Conservation (phyloP, 768 basidiomycete species). For the Lactifluus echinatus region DNA sequence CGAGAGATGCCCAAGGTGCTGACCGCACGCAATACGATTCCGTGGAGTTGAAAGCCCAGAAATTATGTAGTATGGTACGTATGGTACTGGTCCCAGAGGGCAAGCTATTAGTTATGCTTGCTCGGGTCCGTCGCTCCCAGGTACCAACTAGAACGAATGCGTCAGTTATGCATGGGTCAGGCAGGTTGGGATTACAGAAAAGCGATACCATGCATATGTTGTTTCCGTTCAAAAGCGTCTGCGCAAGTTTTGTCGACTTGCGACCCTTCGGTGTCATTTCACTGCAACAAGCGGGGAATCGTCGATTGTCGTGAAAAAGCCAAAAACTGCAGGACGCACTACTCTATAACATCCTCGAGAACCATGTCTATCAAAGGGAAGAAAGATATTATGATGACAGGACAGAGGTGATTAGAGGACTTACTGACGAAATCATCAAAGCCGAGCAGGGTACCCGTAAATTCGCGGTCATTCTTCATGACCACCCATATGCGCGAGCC, state of each 20-base stretch:
- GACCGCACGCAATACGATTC: background rate
- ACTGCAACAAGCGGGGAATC: slow-evolving; percentile 33
- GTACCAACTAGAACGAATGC: slow-evolving; percentile 50
- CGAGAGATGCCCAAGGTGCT: background rate
- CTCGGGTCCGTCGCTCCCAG: slow-evolving; percentile 63
- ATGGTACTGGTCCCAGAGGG: background rate
- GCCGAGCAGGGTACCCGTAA: slow-evolving; percentile 87
- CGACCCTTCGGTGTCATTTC: slow-evolving; percentile 77
- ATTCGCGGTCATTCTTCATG: slow-evolving; percentile 97
- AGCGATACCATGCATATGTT: slow-evolving; percentile 87
- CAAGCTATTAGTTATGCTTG: background rate
- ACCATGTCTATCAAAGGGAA: slow-evolving; percentile 64
- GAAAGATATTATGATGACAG: background rate
- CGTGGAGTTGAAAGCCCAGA: background rate
- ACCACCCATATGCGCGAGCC: slow-evolving; percentile 97
- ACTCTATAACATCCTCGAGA: slow-evolving; percentile 93
- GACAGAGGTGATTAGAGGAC: slow-evolving; percentile 31
- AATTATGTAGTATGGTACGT: background rate
- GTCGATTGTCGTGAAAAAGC: background rate
- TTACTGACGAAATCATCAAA: slow-evolving; percentile 99
- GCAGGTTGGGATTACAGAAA: background rate
- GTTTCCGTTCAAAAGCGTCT: slow-evolving; percentile 89
- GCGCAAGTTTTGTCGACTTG: slow-evolving; percentile 73
- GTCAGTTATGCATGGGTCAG: background rate
- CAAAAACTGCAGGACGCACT: slow-evolving; percentile 44